phyloP scores from a whole-genome alignment of 225 moss, liverwort and hornwort species.

The Bryum argenteum region DNA sequence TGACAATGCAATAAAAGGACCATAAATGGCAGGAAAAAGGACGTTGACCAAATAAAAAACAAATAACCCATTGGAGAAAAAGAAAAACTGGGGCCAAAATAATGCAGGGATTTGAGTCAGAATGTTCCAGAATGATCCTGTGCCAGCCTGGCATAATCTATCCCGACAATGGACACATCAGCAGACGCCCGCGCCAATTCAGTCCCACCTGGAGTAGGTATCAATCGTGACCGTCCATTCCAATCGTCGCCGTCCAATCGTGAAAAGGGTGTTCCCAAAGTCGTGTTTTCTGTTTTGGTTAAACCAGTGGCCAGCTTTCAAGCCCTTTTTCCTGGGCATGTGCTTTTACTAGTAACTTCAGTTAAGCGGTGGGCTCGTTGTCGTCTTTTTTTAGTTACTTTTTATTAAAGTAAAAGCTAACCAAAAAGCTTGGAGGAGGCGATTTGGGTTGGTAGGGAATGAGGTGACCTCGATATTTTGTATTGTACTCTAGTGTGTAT shows the following conservation, averaged over 20 bases:
- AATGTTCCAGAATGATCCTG: conserved; percentile 18
- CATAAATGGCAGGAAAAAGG: background rate
- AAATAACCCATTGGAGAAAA: background rate
- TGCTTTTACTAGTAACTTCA: too few species aligned
- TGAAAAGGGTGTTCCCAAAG: background rate
- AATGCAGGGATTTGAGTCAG: background rate
- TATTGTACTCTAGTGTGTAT: too few species aligned
- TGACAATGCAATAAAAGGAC: background rate
- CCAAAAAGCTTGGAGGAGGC: too few species aligned
- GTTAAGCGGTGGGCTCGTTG: too few species aligned
- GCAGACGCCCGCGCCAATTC: background rate
- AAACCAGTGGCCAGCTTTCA: too few species aligned
- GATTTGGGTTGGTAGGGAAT: too few species aligned
- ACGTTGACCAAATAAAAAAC: background rate
- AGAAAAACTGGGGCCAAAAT: conserved; percentile 16
- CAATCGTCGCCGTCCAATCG: too few species aligned
- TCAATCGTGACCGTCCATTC: background rate
- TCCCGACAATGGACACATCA: conserved; percentile 17
- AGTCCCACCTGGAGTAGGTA: conserved; percentile 22
- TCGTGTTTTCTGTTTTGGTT: conserved; percentile 9
- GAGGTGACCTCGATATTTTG: too few species aligned
- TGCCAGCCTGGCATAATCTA: conserved; percentile 22
- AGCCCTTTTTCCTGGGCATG: too few species aligned
- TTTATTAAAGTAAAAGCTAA: too few species aligned
- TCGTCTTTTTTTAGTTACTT: too few species aligned